Base-by-base conservation (phyloP, 1,284 basidiomycete genomes). In the Xerocomus nothofagi region DNA sequence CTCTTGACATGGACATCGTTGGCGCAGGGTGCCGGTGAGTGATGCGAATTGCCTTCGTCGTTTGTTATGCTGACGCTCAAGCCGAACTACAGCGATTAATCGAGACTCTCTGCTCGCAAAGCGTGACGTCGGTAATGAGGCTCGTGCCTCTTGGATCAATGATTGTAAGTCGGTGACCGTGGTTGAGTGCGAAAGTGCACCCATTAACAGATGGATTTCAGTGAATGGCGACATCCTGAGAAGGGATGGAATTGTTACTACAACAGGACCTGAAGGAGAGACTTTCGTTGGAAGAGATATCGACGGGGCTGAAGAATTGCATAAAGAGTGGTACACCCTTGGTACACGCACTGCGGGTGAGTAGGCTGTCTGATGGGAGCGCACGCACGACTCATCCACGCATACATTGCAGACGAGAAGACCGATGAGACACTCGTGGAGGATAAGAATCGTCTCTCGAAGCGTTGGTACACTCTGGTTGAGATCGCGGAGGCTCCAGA, bases 1-100 rank as follows among this genome's bases (percentile, higher is more conserved):
- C 27, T 57, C 20, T 46, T 40, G 29, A 29, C 45, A 3, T 57
- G 47, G 44, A 34, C 54, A 7, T 39, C 47, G 14, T 42, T 37
- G 34, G 48, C 8, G 10, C 53, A 52, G n/a, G 40, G 47, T 15
- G 53, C 44, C 2, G 53, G 55, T 56, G 24, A 47, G 55, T 58
- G 3, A 6, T 30, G 12, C 20, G 6, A 30, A 9, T 32, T 20
- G 5, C 3, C 18, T 20, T 8, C 23, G 6, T 21, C 21, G 17
- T 32, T 41, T 30, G 6, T 23, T n/a, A 21, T 3, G 17, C 37
- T 43, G 23, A 58, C 8, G 10, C 33, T 20, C 8, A 3, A 7
- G 21, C 30, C 10, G 6, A 18, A 52, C 12, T 4, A 1, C 15
- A 56, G 55, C 41, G 1, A 55, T 58, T 3, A 12, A 32, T 27